Percentiles rank a stretch among this genome's conserved stretches.
Evolutionary conservation across 208 protist species (phyloP).

Genomic region (Leptomonas pyrrhocoris): DNA sequence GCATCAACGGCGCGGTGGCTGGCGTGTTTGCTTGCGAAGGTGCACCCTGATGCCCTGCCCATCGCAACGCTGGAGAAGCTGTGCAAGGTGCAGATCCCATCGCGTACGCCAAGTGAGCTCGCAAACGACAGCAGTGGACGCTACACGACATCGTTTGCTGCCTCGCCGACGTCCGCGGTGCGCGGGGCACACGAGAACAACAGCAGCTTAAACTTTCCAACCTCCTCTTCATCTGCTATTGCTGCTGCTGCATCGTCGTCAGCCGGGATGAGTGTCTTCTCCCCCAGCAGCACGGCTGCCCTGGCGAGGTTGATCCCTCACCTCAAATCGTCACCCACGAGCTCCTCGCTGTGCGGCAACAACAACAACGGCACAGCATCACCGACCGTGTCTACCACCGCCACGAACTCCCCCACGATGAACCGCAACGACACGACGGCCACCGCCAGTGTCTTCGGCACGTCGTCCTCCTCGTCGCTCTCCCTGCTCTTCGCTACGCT

Average conservation of each 20-base stretch:
- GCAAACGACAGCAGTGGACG: neutral
- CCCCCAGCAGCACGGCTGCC: neutral
- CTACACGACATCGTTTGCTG: neutral
- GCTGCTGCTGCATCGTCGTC: neutral
- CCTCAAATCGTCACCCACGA: constrained; percentile 24
- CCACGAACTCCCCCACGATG: neutral
- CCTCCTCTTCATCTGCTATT: neutral
- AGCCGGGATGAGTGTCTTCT: neutral
- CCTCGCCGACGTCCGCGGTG: neutral
- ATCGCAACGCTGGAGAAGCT: constrained; percentile 36
- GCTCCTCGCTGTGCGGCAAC: neutral
- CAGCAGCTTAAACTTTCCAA: too few relatives aligned
- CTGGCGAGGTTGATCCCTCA: constrained; percentile 15
- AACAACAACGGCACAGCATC: too few relatives aligned
- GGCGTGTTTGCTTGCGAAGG: constrained; percentile 38
- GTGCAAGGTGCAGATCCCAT: constrained; percentile 25
- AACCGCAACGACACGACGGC: neutral
- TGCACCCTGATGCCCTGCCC: constrained; percentile 58
- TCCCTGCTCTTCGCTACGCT: constrained; percentile 42
- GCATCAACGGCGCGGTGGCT: constrained; percentile 33
- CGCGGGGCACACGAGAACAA: too few relatives aligned
- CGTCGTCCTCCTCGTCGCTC: constrained; percentile 36
- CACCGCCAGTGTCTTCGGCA: neutral
- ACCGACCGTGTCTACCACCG: neutral
- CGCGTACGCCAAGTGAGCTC: neutral